Base-by-base conservation (phyloP, 2,329 filamentous ascomycete genomes). In the Exophiala aquamarina region DNA sequence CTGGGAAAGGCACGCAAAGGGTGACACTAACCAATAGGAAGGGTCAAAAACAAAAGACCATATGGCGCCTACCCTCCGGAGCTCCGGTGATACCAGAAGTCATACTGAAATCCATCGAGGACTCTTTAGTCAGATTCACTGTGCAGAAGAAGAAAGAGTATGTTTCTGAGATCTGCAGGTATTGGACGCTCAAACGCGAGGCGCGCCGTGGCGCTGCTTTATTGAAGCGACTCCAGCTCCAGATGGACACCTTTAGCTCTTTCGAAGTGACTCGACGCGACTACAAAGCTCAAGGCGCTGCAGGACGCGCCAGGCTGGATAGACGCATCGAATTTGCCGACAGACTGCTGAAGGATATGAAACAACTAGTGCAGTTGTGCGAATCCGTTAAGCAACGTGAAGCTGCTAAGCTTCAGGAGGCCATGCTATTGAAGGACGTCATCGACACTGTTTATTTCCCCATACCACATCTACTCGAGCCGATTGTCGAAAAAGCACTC, bases 181-280 rank as follows among this genome's bases (percentile, higher is more conserved):
- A 97, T 69, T 98, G 93, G 93, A 97, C 93, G 0, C 70, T 98
- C 54, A 98, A 98, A 71, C 83, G 93, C 46, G 93, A 98, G 67
- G 88, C 92, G 52, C 83, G 93, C 26, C 81, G 93, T 49, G 93
- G 93, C 37, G 93, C 93, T 21, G 89, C 93, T 3, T 75, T 98
- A 45, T 78, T 98, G 50, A 97, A 97, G 70, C 83, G 93, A 28
- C 76, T 98, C 15, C 93, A 98, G 66, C 72, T 97, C 47, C 91
- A 96, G 66, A 87, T 96, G 78, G 92, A 97, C 67, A 89, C 89
- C 0, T 98, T 97, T 67, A 92, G 92, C 5, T 95, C 90, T 0
- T 95, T 96, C 86, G 93, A 98, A 69, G 84, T 98, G 56, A 96
- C 93, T 2, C 81, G 93, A 42, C 86, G 93, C 49, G 92, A 97